Evolutionary conservation across 805 yeast species (phyloP).

Genomic region (Citeromyces nyonsensis): DNA sequence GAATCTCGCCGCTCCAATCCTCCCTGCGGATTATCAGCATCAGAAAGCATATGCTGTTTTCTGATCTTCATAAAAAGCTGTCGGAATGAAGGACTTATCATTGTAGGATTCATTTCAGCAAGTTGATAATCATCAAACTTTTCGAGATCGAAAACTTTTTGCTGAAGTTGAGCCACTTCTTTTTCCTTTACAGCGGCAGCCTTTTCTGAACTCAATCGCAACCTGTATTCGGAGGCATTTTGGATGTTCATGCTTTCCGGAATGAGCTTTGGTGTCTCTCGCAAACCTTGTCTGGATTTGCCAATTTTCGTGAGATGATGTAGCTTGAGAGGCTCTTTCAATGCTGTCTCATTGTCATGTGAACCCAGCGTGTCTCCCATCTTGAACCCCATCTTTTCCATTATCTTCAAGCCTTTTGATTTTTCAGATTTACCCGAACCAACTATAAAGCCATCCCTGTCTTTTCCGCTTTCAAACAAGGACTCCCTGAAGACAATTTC

Average conservation of each 20-base stretch:
- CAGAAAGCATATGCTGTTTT: slow-evolving; percentile 4
- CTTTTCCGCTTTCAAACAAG: too few species aligned
- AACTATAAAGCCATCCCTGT: too few species aligned
- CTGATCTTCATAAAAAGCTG: slow-evolving; percentile 26
- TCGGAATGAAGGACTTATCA: slow-evolving; percentile 13
- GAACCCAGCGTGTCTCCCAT: slow-evolving; percentile 29
- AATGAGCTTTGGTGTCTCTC: slow-evolving; percentile 2
- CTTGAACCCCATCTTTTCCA: slow-evolving; percentile 45
- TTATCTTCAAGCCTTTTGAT: slow-evolving; percentile 31
- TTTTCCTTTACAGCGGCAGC: slow-evolving; percentile 4
- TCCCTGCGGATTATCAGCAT: neutral
- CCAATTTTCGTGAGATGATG: slow-evolving; percentile 8
- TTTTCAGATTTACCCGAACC: slow-evolving; percentile 3
- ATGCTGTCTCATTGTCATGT: slow-evolving; percentile 3
- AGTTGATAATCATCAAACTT: neutral
- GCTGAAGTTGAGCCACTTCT: slow-evolving; percentile 17
- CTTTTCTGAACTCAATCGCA: slow-evolving; percentile 7
- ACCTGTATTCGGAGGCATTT: slow-evolving; percentile 6
- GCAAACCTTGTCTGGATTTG: slow-evolving; percentile 7
- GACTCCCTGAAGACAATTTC: too few species aligned
- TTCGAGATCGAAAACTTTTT: slow-evolving; percentile 21
- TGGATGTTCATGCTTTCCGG: slow-evolving; percentile 5
- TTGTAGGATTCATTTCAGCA: slow-evolving; percentile 8
- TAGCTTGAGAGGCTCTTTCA: slow-evolving; percentile 10
- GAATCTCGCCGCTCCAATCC: slow-evolving; percentile 1